Evolutionary conservation across 257 asterid genomes (phyloP), one percentile per base, ranked within the genome.

Genomic region (Plantago major): DNA sequence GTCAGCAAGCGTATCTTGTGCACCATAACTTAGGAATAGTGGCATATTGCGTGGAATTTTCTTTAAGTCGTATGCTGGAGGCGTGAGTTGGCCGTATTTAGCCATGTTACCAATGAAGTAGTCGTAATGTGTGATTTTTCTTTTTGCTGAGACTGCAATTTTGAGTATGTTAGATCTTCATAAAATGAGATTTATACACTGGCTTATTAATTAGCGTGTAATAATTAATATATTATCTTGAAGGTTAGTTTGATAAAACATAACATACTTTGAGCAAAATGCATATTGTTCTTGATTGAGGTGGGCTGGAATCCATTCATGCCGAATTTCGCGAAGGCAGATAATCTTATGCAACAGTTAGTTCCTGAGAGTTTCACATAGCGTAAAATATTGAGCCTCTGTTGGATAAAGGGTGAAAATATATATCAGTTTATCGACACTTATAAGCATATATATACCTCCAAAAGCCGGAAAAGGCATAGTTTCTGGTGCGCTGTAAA

Each of bases 241-340:
- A 22, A 22, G 26, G 8, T 33, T 33, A 33, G 8, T 33, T 33
- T 33, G 5, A 3, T 33, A 10, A 22, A 28, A 4, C 57, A 4
- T 26, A 26, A 9, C 90, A 86, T 78, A 91, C 98, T 84, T 56
- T 91, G 97, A 71, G 97, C 84, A 82, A 91, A 28, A 55, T 91
- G 98, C 57, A 88, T 80, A 37, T 84, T 74, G 75, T 91, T 88
- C 78, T 84, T 91, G 0, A 95, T 86, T 0, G 97, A 71, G 46
- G 98, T 88, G 2, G 98, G 66, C 42, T 91, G 98, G 30, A 95
- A 96, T 65, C 84, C 97, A 38, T 88, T 72, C 71, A 70, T 68
- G 74, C 86, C 71, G 60, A 82, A 86, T 18, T 74, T 14, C 4
- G 86, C 82, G 0, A 86, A 76, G 0, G 87, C 82, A 2, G 98